Percentiles rank a stretch among this genome's conserved stretches.
These are phyloP conservation scores for Colletotrichum lupini DNA, from an alignment of 2,329 filamentous ascomycete genomes.

Conservation along the genomic window DNA sequence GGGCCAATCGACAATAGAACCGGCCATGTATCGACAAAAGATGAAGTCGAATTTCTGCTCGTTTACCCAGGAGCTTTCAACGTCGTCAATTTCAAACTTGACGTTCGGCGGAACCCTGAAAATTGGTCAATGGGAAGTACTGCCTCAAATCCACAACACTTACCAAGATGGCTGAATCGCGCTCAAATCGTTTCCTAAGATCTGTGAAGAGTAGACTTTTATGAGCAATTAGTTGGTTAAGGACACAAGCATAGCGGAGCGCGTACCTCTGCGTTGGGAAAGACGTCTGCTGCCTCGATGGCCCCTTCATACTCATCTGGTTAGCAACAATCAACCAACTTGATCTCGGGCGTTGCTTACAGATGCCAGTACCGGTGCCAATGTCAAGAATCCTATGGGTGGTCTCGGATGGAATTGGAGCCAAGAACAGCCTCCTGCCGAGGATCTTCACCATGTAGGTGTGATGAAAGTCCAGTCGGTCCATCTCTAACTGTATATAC, in stretches of 20 bases:
- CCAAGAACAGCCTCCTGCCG: neutral
- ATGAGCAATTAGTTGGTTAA: neutral
- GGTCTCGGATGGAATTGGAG: slow-evolving; percentile 3
- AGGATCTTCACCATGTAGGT: neutral
- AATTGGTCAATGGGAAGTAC: neutral
- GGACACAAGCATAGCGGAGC: neutral
- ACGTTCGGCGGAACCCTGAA: slow-evolving; percentile 64
- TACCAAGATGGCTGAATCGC: slow-evolving; percentile 21
- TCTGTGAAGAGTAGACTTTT: neutral
- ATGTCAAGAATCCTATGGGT: slow-evolving; percentile 61
- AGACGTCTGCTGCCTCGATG: slow-evolving; percentile 32
- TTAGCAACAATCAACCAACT: neutral
- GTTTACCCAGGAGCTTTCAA: slow-evolving; percentile 66
- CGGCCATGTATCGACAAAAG: slow-evolving; percentile 65
- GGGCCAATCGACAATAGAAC: slow-evolving; percentile 66
- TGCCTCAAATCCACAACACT: neutral
- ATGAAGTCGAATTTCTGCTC: slow-evolving; percentile 68
- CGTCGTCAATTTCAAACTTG: slow-evolving; percentile 66
- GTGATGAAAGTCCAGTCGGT: slow-evolving; percentile 19
- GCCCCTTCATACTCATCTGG: slow-evolving; percentile 41
- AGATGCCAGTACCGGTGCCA: slow-evolving; percentile 72
- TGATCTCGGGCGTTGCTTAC: slow-evolving; percentile 38
- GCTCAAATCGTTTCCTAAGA: slow-evolving; percentile 21
- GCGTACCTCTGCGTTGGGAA: slow-evolving; percentile 5
- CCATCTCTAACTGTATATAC: neutral